Evolutionary conservation across 257 asterid genomes (phyloP).

Genomic region (Anisodus acutangulus): DNA sequence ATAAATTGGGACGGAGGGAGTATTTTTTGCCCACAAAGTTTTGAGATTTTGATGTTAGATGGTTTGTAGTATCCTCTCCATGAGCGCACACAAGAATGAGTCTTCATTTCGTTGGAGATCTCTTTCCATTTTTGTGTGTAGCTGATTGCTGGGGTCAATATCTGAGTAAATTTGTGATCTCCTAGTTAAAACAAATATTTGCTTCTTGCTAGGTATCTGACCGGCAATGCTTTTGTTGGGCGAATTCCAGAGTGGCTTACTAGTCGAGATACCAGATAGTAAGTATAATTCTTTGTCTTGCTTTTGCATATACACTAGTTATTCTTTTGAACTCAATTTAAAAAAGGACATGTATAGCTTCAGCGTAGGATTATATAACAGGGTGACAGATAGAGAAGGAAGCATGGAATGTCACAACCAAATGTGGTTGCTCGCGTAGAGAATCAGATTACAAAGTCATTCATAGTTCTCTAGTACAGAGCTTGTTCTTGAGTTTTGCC

Average conservation of each 20-base stretch:
- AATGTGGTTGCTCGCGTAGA: constrained; percentile 18
- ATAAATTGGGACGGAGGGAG: too few relatives aligned
- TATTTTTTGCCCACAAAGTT: neutral
- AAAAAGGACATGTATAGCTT: neutral
- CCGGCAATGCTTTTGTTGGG: constrained; percentile 57
- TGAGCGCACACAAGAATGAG: neutral
- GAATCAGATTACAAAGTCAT: constrained; percentile 22
- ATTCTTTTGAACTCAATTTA: neutral
- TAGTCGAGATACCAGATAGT: constrained; percentile 38
- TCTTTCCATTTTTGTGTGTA: neutral
- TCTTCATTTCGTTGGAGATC: neutral
- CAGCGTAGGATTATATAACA: constrained; percentile 1
- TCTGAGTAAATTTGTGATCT: neutral
- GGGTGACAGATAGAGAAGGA: neutral
- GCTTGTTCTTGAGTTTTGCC: constrained; percentile 8
- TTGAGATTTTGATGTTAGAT: constrained; percentile 19
- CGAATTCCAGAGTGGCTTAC: constrained; percentile 49
- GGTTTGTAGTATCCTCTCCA: neutral
- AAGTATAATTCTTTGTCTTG: constrained; percentile 29
- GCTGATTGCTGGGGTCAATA: neutral
- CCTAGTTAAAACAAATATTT: constrained; percentile 22
- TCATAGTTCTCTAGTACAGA: neutral
- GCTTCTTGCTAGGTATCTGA: constrained; percentile 46
- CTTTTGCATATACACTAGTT: neutral
- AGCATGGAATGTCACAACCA: neutral